phyloP scores from a whole-genome alignment of 345 rosid genomes.

The Populus tremula region DNA sequence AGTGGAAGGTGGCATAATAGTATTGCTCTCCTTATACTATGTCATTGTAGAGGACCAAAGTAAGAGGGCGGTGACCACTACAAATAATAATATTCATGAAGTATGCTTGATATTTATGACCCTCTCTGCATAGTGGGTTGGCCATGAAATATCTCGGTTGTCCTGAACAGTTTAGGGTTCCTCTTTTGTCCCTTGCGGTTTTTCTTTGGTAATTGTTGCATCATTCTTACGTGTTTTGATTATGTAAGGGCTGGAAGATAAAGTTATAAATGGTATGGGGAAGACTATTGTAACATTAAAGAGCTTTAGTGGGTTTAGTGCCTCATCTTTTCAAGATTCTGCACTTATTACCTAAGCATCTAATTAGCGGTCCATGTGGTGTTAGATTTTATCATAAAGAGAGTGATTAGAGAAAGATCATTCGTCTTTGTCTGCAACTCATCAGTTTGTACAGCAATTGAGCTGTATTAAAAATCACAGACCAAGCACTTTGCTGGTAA shows the following conservation, averaged over 20 bases:
- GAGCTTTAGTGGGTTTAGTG: background rate
- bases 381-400: background rate
- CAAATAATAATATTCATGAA: background rate
- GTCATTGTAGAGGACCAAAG: background rate
- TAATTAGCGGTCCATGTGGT: background rate
- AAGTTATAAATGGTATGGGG: background rate
- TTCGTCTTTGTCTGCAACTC: background rate
- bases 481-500: background rate
- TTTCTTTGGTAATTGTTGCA: background rate
- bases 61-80: background rate
- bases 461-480: background rate
- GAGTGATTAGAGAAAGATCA: background rate
- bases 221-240: background rate
- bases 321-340: background rate
- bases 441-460: background rate
- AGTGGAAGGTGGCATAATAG: constrained; percentile 18
- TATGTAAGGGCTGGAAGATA: background rate
- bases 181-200: background rate
- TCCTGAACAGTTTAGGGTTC: background rate
- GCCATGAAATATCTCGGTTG: background rate
- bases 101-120: background rate
- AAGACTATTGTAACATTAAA: background rate
- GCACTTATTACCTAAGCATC: background rate
- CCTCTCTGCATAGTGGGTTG: background rate
- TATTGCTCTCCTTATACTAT: background rate